Conservation (phyloP, 1,139 yeast genomes). For the Zygosaccharomyces pseudobailii region DNA sequence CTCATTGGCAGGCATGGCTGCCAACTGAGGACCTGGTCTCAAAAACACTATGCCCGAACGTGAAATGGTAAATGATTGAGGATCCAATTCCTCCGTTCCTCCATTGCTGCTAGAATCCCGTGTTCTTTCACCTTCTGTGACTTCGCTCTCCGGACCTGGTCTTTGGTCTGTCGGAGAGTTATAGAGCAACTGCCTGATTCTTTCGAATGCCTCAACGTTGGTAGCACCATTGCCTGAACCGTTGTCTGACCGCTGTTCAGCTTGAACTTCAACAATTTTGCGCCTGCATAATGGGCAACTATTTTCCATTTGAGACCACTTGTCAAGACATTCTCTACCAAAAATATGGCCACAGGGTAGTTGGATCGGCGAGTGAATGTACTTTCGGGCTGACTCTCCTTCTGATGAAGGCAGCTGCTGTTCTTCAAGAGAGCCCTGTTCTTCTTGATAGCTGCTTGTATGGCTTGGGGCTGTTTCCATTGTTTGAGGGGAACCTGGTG, state of each 20-base stretch:
- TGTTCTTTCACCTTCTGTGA: not conserved
- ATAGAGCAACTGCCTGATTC: constrained; percentile 26
- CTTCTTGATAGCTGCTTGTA: constrained; percentile 5
- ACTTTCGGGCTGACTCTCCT: constrained; percentile 19
- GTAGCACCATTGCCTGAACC: constrained; percentile 12
- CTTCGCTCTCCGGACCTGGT: not conserved
- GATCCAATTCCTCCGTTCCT: constrained; percentile 3
- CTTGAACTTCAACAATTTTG: constrained; percentile 36
- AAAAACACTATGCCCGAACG: constrained; percentile 15
- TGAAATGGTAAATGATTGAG: constrained; percentile 13
- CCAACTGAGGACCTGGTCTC: constrained; percentile 10
- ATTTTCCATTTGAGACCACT: constrained; percentile 66
- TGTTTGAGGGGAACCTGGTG: constrained; percentile 11
- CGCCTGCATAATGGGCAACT: constrained; percentile 81
- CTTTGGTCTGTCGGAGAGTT: constrained; percentile 10
- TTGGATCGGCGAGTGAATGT: constrained; percentile 57
- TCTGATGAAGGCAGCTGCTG: constrained; percentile 3
- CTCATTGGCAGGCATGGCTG: not conserved
- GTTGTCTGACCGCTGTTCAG: constrained; percentile 9
- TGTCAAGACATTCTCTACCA: constrained; percentile 67
- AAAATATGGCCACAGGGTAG: constrained; percentile 81
- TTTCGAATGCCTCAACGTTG: constrained; percentile 25
- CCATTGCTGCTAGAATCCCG: not conserved
- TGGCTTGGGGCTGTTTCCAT: constrained; percentile 9
- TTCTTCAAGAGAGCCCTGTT: not conserved